Evolutionary conservation across 176 grass and related monocot species (phyloP).

Genomic region (Musa acuminata): DNA sequence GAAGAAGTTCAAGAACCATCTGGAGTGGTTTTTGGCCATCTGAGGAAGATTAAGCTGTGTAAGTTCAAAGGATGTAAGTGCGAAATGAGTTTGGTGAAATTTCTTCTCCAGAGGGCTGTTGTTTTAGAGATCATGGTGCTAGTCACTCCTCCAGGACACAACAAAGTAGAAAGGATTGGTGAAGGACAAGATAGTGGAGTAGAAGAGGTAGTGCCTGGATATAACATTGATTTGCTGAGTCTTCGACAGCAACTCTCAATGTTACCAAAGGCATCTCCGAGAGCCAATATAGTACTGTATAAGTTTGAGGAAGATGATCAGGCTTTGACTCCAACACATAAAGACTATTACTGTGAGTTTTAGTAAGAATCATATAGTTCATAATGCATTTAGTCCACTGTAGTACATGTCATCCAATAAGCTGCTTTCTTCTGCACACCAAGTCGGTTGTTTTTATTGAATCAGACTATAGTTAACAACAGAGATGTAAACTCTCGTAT

Average conservation of each 20-base stretch:
- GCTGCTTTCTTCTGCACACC: no score
- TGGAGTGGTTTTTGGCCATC: not conserved
- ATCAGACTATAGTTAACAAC: no score
- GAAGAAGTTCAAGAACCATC: no score
- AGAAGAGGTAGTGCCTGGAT: not conserved
- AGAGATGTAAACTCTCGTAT: no score
- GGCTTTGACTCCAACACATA: not conserved
- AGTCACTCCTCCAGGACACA: not conserved
- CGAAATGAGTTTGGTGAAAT: constrained; percentile 1
- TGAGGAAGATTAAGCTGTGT: not conserved
- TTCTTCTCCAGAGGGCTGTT: not conserved
- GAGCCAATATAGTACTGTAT: not conserved
- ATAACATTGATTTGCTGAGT: not conserved
- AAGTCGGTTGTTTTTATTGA: no score
- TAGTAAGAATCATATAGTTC: not conserved
- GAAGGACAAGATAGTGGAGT: no score
- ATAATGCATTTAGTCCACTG: no score
- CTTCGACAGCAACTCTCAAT: not conserved
- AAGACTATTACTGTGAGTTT: not conserved
- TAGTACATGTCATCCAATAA: no score
- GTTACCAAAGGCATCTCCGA: not conserved
- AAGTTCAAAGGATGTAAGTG: not conserved
- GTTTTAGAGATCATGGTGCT: not conserved
- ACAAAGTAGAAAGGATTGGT: no score
- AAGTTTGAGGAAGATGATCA: not conserved